Evolutionary conservation across 495 filamentous ascomycete species (phyloP), one percentile per base, ranked within the genome.

Genomic region (Penicillium pancosmium): DNA sequence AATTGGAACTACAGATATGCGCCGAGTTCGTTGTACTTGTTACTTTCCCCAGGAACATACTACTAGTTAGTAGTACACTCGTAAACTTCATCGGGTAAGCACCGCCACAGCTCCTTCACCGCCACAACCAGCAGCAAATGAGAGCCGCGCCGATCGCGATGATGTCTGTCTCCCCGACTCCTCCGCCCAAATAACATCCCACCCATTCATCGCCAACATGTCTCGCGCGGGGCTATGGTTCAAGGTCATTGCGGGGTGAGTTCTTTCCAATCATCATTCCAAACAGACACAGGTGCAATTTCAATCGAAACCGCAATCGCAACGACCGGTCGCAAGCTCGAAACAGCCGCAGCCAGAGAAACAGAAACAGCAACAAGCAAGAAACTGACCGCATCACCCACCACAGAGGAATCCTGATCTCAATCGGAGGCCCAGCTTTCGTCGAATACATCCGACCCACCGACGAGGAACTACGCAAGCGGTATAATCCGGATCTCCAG

Each of bases 401-500:
- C 6, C 31, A 60, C 64, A 97, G 93, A 44, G 88, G 87, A 48
- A 80, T 77, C 33, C 77, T 79, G 34, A 76, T 92, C 48, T 85
- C 82, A 72, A 77, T 96, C 60, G 94, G 94, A 40, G 94, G 94
- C 23, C 93, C 93, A 33, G 88, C 90, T 5, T 74, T 97, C 47
- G 85, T 92, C n/a, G 79, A 83, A 68, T 95, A 84, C 62, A 78
- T 98, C 38, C 84, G 86, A 51, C 94, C 95, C 4, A 86, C 91
- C 7, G 91, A 97, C 62, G 94, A 97, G 71, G 92, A 97, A 74
- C 80, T 98, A 9, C 91, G 96, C 78, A 82, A 92, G 81, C 86
- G 81, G 72, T 98, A 97, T 78, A 98, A 93, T 71, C 92, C 93
- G 1, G 94, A 98, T 13, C 84, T 98, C 4, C 91, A 93, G 70